Evolutionary conservation across 495 filamentous ascomycete genomes (phyloP), one percentile per base, ranked within the genome.

Genomic region (Xylaria venustula): DNA sequence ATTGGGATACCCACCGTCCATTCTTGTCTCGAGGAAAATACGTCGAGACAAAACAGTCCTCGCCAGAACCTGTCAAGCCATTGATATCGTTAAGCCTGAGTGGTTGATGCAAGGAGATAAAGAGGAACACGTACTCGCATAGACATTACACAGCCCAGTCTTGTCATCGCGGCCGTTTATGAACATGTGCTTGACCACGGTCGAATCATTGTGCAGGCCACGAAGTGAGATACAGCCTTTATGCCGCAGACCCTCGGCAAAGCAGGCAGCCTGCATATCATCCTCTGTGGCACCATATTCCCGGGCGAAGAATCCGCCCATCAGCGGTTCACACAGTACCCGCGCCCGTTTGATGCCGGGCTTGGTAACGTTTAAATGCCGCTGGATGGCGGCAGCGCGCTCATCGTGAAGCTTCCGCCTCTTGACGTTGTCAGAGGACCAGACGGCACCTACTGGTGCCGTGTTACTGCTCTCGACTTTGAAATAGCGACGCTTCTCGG

Each of bases 401-500:
- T 42, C 36, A 8, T 66, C 64, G 23, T 73, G 64, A 5, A 64
- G 12, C 45, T 69, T 67, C 26, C 76, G 69, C 41, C 68, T 69
- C 71, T 76, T 79, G 15, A 79, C 75, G 34, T 62, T 75, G n/a
- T 46, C 28, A 0, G 67, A 63, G 25, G 75, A 69, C 72, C 76
- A 79, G 5, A 68, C 62, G 1, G 75, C 75, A 15, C 40, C 11
- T 0, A 9, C 12, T 0, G 78, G 73, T 7, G 76, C 73, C 0
- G 72, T 75, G n/a, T 44, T 55, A 56, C 68, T 58, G 47, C 63
- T 58, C 64, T 80, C 73, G 42, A 83, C 70, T 54, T 75, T 77
- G 68, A 82, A 84, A 65, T 83, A 83, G 17, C 76, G 78, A 22
- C 65, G 57, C 61, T 75, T 81, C 15, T 64, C 69, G 3, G 61